Evolutionary conservation across 2,329 filamentous ascomycete genomes (phyloP), one percentile per base, ranked within the genome.

Genomic region (Didymella pinodella): DNA sequence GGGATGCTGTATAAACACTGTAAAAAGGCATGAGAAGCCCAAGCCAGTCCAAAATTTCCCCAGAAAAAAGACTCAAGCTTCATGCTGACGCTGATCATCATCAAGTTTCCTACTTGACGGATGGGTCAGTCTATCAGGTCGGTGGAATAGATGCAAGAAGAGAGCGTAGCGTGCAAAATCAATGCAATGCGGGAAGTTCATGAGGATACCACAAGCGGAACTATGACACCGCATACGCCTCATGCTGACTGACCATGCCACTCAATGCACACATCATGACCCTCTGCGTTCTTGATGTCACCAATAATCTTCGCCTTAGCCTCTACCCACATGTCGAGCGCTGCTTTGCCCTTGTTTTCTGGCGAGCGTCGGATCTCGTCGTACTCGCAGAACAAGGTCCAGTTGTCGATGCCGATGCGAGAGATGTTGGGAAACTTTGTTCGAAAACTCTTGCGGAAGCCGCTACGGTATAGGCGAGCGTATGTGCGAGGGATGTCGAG

Each of bases 401-500:
- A 51, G 11, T 48, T 51, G 6, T 63, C 57, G 2, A 66, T 25
- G 1, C 61, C 51, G 18, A 68, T 43, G 6, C 51, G 59, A 22
- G 18, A 34, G 32, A 65, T 55, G 10, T 53, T 52, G 1, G 65
- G 64, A 20, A 66, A 65, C 7, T 59, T 63, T 4, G 47, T 11
- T 11, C 50, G 38, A 20, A 66, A 58, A 0, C 2, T 14, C 18
- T 48, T 62, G n/a, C 64, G 60, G 16, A 50, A 41, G 3, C 54
- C 60, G 8, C 20, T 18, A 7, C 31, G n/a, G 20, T 68, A 66
- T 0, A 60, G 20, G 0, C 53, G 20, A 16, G 53, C 52, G 28
- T 68, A 68, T 0, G 40, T 48, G 3, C 51, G 47, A 0, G 65
- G 59, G 2, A 66, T 36, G 7, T 64, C 44, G 2, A 68, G 25